Conservation (phyloP, 2,329 filamentous ascomycete genomes). For the Xylariomycetidae sp. region DNA sequence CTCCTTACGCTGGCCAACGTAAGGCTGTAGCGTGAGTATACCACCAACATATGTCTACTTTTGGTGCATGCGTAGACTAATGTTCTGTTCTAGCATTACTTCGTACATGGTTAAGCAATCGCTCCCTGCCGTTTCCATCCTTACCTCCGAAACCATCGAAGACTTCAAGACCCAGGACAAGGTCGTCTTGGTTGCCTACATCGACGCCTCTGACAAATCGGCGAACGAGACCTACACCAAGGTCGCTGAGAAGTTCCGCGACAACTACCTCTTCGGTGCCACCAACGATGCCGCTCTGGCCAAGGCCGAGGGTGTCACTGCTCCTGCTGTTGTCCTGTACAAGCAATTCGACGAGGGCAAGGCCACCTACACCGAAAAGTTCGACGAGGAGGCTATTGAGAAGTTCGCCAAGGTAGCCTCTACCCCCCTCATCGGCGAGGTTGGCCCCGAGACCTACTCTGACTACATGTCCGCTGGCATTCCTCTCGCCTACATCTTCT, state of each 20-base stretch:
- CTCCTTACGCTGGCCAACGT: constrained; percentile 82
- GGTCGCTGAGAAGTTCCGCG: constrained; percentile 71
- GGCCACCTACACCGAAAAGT: constrained; percentile 74
- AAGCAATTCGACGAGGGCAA: constrained; percentile 98
- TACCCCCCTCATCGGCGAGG: constrained; percentile 88
- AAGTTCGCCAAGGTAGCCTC: constrained; percentile 79
- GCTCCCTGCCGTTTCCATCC: constrained; percentile 80
- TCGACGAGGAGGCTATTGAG: constrained; percentile 74
- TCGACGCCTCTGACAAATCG: constrained; percentile 73
- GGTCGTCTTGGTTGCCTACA: constrained; percentile 88
- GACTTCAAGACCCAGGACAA: constrained; percentile 99
- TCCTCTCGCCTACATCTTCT: constrained; percentile 96
- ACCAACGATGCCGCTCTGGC: constrained; percentile 79
- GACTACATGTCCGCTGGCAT: constrained; percentile 90
- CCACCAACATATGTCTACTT: too few relatives aligned
- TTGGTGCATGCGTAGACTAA: too few relatives aligned
- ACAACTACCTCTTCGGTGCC: constrained; percentile 88
- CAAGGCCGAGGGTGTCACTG: constrained; percentile 83
- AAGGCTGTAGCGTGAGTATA: constrained; percentile 73
- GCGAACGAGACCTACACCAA: constrained; percentile 80
- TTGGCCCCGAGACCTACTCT: constrained; percentile 94
- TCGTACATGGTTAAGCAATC: constrained; percentile 99
- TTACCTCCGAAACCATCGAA: constrained; percentile 77
- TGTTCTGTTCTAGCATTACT: constrained; percentile 47
- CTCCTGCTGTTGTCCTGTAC: constrained; percentile 88